Conservation (phyloP, 345 rosid species). For the Noccaea caerulescens region DNA sequence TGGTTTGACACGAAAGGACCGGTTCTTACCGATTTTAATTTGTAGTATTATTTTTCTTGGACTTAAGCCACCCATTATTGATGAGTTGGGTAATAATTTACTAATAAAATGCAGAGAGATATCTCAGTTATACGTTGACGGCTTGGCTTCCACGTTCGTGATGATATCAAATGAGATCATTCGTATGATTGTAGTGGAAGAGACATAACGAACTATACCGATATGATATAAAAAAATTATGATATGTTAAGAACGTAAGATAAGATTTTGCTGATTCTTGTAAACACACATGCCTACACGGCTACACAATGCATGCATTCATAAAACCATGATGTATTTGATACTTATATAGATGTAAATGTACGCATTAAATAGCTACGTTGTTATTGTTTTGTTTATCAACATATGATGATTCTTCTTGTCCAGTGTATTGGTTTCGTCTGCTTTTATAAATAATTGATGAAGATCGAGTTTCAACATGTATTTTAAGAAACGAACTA, state of each 20-base stretch:
- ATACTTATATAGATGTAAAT: neutral
- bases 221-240: slow-evolving; percentile 8
- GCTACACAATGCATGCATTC: slow-evolving; percentile 15
- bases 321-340: slow-evolving; percentile 3
- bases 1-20: slow-evolving; percentile 42
- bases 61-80: slow-evolving; percentile 31
- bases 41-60: slow-evolving; percentile 15
- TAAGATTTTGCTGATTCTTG: slow-evolving; percentile 39
- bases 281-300: slow-evolving; percentile 36
- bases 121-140: slow-evolving; percentile 36
- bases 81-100: slow-evolving; percentile 6
- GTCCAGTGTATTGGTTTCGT: neutral
- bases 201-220: slow-evolving; percentile 37
- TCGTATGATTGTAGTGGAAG: slow-evolving; percentile 33
- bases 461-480: neutral
- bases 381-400: neutral
- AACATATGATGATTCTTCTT: neutral
- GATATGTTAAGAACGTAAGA: slow-evolving; percentile 5
- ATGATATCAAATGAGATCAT: slow-evolving; percentile 35
- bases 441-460: too few species aligned
- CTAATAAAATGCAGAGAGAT: neutral
- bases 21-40: slow-evolving; percentile 15
- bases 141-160: slow-evolving; percentile 41
- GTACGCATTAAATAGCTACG: slow-evolving; percentile 14
- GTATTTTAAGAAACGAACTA: neutral